Conservation (phyloP, 1,139 yeast species). For the Candida glucosophila region DNA sequence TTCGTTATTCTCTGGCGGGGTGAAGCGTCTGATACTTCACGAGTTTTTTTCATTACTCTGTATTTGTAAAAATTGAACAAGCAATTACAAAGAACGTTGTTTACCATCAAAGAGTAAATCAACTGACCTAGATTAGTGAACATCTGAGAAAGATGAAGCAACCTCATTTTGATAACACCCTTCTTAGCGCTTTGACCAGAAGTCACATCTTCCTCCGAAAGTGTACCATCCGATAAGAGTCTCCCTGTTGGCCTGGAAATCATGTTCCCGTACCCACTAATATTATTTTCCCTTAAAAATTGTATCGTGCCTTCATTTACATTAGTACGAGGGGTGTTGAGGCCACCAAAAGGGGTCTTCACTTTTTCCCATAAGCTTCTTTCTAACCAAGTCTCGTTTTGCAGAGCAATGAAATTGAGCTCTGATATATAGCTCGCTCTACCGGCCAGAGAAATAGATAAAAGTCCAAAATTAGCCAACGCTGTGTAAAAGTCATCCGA, state of each 20-base stretch:
- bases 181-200: conserved; percentile 4
- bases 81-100: too few relatives aligned
- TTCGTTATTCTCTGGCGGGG: too few relatives aligned
- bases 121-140: conserved; percentile 16
- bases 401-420: conserved; percentile 39
- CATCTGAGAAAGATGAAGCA: conserved; percentile 12
- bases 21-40: too few relatives aligned
- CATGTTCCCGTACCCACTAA: conserved; percentile 26
- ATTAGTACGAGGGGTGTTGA: background rate
- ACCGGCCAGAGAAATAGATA: conserved; percentile 61
- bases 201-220: conserved; percentile 7
- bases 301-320: conserved; percentile 9
- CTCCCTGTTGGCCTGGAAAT: conserved; percentile 20
- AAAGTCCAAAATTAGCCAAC: conserved; percentile 48
- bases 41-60: too few relatives aligned
- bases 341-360: conserved; percentile 1
- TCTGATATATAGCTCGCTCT: conserved; percentile 59
- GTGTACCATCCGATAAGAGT: conserved; percentile 13
- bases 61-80: too few relatives aligned
- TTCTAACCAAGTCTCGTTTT: conserved; percentile 56
- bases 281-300: conserved; percentile 7
- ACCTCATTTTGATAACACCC: conserved; percentile 17
- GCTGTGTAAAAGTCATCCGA: conserved; percentile 62
- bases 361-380: conserved; percentile 18
- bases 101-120: too few relatives aligned